Evolutionary conservation across 805 yeast species (phyloP), one percentile per base, ranked within the genome.

Genomic region (Starmerella scarabaei): DNA sequence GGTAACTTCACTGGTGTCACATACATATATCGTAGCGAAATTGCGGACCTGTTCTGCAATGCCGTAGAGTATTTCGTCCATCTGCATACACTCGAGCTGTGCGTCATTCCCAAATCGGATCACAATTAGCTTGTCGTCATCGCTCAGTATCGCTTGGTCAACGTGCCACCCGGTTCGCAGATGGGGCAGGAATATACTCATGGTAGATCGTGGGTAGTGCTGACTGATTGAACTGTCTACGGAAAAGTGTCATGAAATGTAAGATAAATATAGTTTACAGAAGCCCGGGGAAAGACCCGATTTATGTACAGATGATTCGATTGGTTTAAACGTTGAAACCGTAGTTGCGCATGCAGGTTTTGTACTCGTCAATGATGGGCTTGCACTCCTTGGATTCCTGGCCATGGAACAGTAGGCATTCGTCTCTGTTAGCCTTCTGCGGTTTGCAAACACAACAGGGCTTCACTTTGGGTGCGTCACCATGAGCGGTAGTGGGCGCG

Each of bases 381-480:
- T 76, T 72, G 62, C 98, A 88, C 53, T 83, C 78, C 24, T 77
- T 83, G 34, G 81, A 68, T 16, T 85, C 96, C 50, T 78, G 78
- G 35, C 94, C 95, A 53, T 81, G 75, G 50, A 73, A 63, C 47
- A 88, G 68, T 41, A 88, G 64, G 58, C 97, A 91, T 54, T 85
- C 86, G 55, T 88, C 98, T 56, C 97, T 72, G 19, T 64, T 59
- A 45, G 78, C 70, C 62, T 84, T 84, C 55, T 84, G 84, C 26
- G 80, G 80, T 51, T 77, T 72, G 61, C 97, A 91, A 18, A 88
- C 97, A 57, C 97, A 88, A 63, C 98, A 88, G 43, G 98, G 96
- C 64, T 86, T 88, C 49, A 93, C 93, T 57, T 83, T 78, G 29
- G 42, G 43, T 21, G 35, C 23, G 18, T 36, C 31, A 21, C 37